phyloP scores from a whole-genome alignment of 495 filamentous ascomycete genomes.

The Aspergillus sparsus region DNA sequence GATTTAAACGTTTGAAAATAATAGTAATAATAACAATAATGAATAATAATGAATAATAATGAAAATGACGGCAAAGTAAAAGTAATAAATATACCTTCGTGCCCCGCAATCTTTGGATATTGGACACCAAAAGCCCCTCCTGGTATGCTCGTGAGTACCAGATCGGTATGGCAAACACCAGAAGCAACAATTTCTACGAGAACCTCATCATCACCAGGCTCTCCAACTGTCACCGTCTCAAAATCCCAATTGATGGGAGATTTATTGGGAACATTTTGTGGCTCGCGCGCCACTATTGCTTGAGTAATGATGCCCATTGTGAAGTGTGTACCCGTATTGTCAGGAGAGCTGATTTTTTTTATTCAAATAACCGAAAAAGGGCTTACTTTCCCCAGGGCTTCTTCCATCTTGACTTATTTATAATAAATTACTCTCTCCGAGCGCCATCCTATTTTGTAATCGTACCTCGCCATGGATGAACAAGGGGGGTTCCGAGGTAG shows the following conservation, averaged over 20 bases:
- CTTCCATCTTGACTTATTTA: too few species aligned
- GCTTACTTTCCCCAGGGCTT: too few species aligned
- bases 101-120: conserved; percentile 30
- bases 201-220: conserved; percentile 36
- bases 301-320: conserved; percentile 2
- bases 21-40: not conserved
- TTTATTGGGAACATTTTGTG: not conserved
- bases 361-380: too few species aligned
- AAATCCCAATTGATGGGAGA: conserved; percentile 24
- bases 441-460: too few species aligned
- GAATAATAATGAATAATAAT: not conserved
- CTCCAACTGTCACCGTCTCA: conserved; percentile 29
- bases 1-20: too few species aligned
- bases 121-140: conserved; percentile 13
- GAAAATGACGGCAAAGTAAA: not conserved
- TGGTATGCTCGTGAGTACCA: conserved; percentile 23
- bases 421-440: too few species aligned
- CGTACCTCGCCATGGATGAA: too few species aligned
- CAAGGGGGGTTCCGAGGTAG: too few species aligned
- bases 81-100: conserved; percentile 26
- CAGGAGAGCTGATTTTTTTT: too few species aligned
- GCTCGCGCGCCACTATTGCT: conserved; percentile 29
- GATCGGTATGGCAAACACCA: conserved; percentile 47
- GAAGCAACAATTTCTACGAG: conserved; percentile 42
- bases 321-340: not conserved